Conservation (phyloP, 2,329 filamentous ascomycete genomes). For the Hortaea sp. region DNA sequence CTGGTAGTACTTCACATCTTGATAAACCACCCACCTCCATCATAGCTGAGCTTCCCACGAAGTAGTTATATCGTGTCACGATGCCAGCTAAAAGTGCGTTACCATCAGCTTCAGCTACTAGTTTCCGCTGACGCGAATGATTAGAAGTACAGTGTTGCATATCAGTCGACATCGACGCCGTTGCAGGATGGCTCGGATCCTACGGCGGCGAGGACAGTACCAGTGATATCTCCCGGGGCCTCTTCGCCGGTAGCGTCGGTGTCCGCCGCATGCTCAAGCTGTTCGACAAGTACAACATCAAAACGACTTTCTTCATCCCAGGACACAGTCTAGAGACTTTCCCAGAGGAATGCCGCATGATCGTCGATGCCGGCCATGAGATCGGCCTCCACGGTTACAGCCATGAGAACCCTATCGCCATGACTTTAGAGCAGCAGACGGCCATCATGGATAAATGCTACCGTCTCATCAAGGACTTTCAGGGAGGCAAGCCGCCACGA, state of each 20-base stretch:
- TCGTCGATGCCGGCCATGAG: conserved; percentile 33
- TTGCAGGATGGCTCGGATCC: conserved; percentile 33
- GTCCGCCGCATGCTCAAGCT: conserved; percentile 32
- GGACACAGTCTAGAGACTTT: conserved; percentile 39
- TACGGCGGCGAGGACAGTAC: conserved; percentile 28
- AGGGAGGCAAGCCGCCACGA: conserved; percentile 38
- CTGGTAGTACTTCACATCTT: too few species aligned
- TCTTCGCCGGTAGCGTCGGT: conserved; percentile 33
- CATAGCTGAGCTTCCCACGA: too few species aligned
- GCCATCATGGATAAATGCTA: conserved; percentile 31
- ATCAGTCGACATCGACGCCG: conserved; percentile 32
- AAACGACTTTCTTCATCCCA: conserved; percentile 33
- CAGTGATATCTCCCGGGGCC: conserved; percentile 30
- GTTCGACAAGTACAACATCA: conserved; percentile 32
- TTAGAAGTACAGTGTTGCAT: conserved; percentile 25
- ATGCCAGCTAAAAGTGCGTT: too few species aligned
- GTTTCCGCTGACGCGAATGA: too few species aligned
- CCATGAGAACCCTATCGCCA: conserved; percentile 27
- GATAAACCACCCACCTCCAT: too few species aligned
- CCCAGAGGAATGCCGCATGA: conserved; percentile 38
- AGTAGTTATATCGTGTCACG: too few species aligned
- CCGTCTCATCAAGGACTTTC: conserved; percentile 28
- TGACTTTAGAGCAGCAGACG: conserved; percentile 25
- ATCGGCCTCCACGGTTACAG: conserved; percentile 30
- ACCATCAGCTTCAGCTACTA: too few species aligned